Base-by-base conservation (phyloP, 2,329 filamentous ascomycete genomes). In the Colletotrichum coccodes region DNA sequence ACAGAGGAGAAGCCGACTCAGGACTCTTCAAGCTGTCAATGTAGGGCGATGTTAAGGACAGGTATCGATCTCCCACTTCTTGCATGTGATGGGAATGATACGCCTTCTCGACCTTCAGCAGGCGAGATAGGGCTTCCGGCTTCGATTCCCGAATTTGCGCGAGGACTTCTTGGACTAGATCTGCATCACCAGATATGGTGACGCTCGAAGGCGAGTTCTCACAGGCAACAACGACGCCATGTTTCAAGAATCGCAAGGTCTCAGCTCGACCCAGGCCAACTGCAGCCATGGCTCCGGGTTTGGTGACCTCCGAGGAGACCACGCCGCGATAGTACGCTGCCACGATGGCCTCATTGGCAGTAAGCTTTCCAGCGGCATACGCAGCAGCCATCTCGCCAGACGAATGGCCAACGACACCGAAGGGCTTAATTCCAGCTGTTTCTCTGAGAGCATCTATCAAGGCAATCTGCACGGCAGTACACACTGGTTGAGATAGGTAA, bases 281-380 rank as follows among this genome's bases (percentile, higher is more conserved):
- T 1, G 79, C 79, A 46, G 80, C 68, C 81, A 83, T 83, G 2
- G 75, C 75, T 3, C 58, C 57, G 11, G 40, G 54, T 50, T 0
- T 73, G 72, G 23, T 67, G 60, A 7, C 64, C 42, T 12, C 64
- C 3, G 36, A 65, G 7, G 26, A 74, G 60, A 64, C 63, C 2
- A 75, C 56, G 21, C 83, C 84, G 4, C 84, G 82, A 47, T 81
- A 79, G 70, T 82, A 83, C 0, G 80, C 77, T 6, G 79, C 75
- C 9, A 79, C 73, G 18, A 85, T 81, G 2, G 82, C 82, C 12
- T 82, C 78, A 4, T 71, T 54, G 5, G 77, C 72, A 0, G 75
- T 74, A 3, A 85, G 59, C 16, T 16, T 40, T 4, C 59, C 50
- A 6, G 75, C 61, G 1, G 75, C 74, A 40, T 77, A 78, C 0